Conservation (phyloP, 192 early-diverging fungal species). For the Blastocladiella britannica region DNA sequence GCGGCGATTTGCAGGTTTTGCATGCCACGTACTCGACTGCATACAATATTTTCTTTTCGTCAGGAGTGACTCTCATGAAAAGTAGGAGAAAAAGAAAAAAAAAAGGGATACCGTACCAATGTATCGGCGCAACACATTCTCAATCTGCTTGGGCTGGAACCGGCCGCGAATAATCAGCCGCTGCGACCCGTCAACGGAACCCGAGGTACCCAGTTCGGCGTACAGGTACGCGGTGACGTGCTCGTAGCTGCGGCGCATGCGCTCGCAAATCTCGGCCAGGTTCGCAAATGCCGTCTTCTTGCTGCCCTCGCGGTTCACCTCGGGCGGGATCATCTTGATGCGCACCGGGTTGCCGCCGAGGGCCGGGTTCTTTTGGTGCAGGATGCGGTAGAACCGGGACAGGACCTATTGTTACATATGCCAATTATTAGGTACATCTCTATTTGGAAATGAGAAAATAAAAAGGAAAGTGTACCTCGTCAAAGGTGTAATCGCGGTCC, state of each 20-base stretch:
- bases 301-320: slow-evolving; percentile 73
- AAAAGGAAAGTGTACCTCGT: slow-evolving; percentile 35
- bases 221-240: slow-evolving; percentile 96
- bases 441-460: no score
- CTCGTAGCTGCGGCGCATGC: slow-evolving; percentile 85
- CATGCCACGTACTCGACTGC: slow-evolving; percentile 91
- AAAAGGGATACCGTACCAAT: slow-evolving; percentile 39
- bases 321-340: slow-evolving; percentile 86
- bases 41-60: background rate
- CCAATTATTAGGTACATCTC: slow-evolving; percentile 1
- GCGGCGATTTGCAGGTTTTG: slow-evolving; percentile 93
- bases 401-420: slow-evolving; percentile 34
- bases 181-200: slow-evolving; percentile 77
- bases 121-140: slow-evolving; percentile 89
- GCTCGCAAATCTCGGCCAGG: slow-evolving; percentile 77
- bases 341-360: slow-evolving; percentile 76
- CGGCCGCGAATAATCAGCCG: slow-evolving; percentile 89
- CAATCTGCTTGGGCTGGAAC: slow-evolving; percentile 98
- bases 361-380: slow-evolving; percentile 85
- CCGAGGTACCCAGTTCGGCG: slow-evolving; percentile 95
- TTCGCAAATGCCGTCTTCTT: slow-evolving; percentile 95
- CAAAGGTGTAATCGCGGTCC: slow-evolving; percentile 84
- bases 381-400: slow-evolving; percentile 67
- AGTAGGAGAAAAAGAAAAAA: no score
- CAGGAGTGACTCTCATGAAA: no score